Evolutionary conservation across 176 grass and related monocot genomes (phyloP).

Genomic region (Dactylis glomerata): DNA sequence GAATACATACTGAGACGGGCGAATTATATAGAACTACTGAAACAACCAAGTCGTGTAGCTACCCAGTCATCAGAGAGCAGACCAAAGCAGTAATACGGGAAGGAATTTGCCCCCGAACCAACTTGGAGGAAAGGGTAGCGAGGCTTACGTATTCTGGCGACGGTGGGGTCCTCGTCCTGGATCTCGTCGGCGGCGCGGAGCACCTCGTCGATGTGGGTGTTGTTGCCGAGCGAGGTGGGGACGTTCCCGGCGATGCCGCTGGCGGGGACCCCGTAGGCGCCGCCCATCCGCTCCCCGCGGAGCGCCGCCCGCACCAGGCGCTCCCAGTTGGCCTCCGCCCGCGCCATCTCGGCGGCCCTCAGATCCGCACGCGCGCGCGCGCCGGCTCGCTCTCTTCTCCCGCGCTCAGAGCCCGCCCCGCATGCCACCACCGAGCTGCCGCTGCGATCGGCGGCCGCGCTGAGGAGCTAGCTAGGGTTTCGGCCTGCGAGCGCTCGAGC

Average conservation of each 20-base stretch:
- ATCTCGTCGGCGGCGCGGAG: slow-evolving; percentile 93
- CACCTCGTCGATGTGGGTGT: slow-evolving; percentile 87
- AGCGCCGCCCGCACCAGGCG: slow-evolving; percentile 81
- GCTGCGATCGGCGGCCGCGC: neutral
- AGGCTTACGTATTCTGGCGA: slow-evolving; percentile 78
- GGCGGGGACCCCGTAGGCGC: slow-evolving; percentile 32
- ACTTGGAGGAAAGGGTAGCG: neutral
- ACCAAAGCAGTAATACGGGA: neutral
- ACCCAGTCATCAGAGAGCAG: neutral
- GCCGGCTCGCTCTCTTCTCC: neutral
- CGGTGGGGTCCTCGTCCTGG: slow-evolving; percentile 78
- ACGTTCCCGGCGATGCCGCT: slow-evolving; percentile 76
- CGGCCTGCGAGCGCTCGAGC: neutral
- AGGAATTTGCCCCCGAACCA: neutral
- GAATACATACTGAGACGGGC: too few relatives aligned
- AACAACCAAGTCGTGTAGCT: neutral
- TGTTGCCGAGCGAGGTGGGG: slow-evolving; percentile 70
- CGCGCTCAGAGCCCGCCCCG: slow-evolving; percentile 11
- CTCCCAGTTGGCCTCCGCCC: slow-evolving; percentile 86
- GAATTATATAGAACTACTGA: too few relatives aligned
- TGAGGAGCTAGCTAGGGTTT: slow-evolving; percentile 32
- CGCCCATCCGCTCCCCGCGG: slow-evolving; percentile 44
- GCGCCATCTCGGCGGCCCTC: slow-evolving; percentile 38
- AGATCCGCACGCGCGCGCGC: neutral
- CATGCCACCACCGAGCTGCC: neutral